Base-by-base conservation (phyloP, 2,329 filamentous ascomycete genomes). In the Pseudogymnoascus destructans region DNA sequence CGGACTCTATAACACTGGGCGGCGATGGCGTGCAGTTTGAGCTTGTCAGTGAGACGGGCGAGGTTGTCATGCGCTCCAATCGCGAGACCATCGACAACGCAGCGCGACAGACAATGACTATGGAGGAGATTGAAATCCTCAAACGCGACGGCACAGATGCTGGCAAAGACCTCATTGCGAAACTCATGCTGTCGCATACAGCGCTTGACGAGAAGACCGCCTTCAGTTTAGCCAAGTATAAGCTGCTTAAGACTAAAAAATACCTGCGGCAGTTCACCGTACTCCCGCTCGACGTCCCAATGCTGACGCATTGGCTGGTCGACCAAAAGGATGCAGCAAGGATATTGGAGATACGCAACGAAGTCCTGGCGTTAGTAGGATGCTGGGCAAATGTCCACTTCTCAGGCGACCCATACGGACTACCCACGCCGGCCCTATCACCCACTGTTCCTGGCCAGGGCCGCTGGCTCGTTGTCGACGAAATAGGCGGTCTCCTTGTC, bases 221-320 rank as follows among this genome's bases (percentile, higher is more conserved):
- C 0, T 98, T 95, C 68, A 95, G 90, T 2, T 76, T 96, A 59
- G 91, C 92, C 42, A 98, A 98, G 71, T 98, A 98, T 73, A 95
- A 93, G 67, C 75, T 97, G 15, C 78, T 95, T 49, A 98, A 98
- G 74, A 86, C 88, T 63, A 91, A 85, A 69, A 98, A 98, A 72
- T 97, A 95, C 70, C 79, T 97, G 63, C 85, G 87, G 66, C 79
- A 90, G 10, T 97, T 98, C 67, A 89, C 87, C 0, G 81, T 93
- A 1, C 71, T 95, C 57, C 92, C 92, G 0, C 73, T 97, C 64
- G 90, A 96, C 67, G 82, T 95, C 11, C 78, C 84, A 0, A 78
- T 82, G 63, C 75, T 97, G 61, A 82, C 84, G 17, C 81, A 89
- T 64, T 95, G 86, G 75, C 77, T 92, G 66, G 73, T 95, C 55